phyloP scores from a whole-genome alignment of 768 basidiomycete genomes.

The Collybia sordida region DNA sequence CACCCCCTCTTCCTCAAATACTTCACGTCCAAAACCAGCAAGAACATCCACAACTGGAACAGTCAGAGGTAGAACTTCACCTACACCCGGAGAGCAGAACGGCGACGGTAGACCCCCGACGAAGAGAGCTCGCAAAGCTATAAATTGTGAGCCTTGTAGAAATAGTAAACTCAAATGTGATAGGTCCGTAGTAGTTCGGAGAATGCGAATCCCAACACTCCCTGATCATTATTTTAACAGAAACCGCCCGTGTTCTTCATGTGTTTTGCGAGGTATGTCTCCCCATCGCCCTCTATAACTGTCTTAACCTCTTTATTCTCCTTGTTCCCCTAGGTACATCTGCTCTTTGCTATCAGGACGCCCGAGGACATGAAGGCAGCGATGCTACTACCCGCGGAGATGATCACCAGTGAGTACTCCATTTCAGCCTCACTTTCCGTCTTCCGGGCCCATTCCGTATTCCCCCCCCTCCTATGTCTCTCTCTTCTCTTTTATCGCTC shows the following conservation, averaged over 20 bases:
- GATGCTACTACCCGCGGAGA: constrained; percentile 56
- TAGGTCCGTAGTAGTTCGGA: constrained; percentile 44
- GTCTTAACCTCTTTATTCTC: background rate
- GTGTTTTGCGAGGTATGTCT: constrained; percentile 72
- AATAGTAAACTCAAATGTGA: constrained; percentile 90
- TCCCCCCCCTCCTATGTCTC: constrained; percentile 1
- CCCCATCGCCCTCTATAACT: background rate
- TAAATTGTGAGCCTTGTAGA: constrained; percentile 88
- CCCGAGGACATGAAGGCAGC: constrained; percentile 58
- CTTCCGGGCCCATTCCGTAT: constrained; percentile 1
- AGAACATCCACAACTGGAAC: constrained; percentile 39
- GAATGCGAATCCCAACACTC: constrained; percentile 12
- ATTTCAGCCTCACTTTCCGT: constrained; percentile 13
- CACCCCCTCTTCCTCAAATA: constrained; percentile 34
- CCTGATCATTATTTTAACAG: constrained; percentile 42
- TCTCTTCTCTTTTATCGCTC: constrained; percentile 10
- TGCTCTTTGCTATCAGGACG: constrained; percentile 78
- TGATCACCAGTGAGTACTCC: constrained; percentile 53
- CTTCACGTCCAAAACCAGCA: constrained; percentile 39
- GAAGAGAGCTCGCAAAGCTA: constrained; percentile 83
- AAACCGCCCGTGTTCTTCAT: constrained; percentile 87
- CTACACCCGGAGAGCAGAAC: constrained; percentile 44
- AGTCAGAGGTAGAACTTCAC: constrained; percentile 52
- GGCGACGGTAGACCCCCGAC: constrained; percentile 65
- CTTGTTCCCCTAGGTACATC: constrained; percentile 59